Evolutionary conservation across 2,329 filamentous ascomycete species (phyloP).

Genomic region (Neofusicoccum kwambonambiense): DNA sequence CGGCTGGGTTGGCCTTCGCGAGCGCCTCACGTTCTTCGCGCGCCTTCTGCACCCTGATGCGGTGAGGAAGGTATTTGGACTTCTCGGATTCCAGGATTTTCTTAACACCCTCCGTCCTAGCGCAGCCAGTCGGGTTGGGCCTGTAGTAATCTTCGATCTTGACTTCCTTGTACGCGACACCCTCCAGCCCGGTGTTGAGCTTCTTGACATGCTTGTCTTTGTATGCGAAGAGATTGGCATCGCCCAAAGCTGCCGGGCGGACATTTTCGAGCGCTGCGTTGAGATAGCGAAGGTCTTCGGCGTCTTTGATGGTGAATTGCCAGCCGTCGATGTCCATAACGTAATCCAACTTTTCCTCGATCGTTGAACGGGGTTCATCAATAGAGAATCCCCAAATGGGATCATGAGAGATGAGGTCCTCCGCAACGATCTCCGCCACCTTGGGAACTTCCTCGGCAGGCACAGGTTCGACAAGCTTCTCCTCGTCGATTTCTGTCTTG

Average conservation of each 20-base stretch:
- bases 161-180: conserved; percentile 52
- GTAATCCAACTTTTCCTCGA: conserved; percentile 63
- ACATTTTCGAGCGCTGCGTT: conserved; percentile 51
- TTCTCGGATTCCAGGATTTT: conserved; percentile 97
- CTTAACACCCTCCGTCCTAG: conserved; percentile 88
- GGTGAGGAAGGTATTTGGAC: conserved; percentile 95
- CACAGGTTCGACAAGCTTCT: not conserved
- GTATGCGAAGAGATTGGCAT: conserved; percentile 65
- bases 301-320: conserved; percentile 67
- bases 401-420: conserved; percentile 24
- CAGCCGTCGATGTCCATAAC: conserved; percentile 70
- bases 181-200: conserved; percentile 59
- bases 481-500: conserved; percentile 39
- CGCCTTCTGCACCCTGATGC: conserved; percentile 90
- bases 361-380: conserved; percentile 60
- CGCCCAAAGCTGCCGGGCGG: conserved; percentile 51
- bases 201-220: conserved; percentile 71
- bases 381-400: conserved; percentile 56
- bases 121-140: conserved; percentile 78
- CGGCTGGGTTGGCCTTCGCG: conserved; percentile 57
- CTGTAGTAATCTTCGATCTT: conserved; percentile 73
- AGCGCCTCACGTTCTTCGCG: conserved; percentile 86
- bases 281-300: conserved; percentile 63
- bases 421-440: conserved; percentile 29
- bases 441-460: conserved; percentile 32